Conservation (phyloP, 495 filamentous ascomycete genomes). For the Extremus antarcticus region DNA sequence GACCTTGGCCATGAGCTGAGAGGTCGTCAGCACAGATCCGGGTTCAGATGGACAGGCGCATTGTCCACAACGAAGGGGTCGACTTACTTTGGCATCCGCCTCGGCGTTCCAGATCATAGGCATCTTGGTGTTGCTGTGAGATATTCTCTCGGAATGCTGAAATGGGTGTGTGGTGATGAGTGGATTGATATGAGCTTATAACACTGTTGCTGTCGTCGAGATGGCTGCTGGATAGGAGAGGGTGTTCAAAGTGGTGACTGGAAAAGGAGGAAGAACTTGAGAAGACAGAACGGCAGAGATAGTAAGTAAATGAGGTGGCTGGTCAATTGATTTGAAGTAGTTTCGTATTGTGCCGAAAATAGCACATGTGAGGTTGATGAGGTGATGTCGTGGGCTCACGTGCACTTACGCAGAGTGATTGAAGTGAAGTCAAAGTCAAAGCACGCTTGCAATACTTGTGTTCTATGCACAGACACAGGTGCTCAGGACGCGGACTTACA, state of each 20-base stretch:
- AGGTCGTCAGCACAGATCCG: background rate
- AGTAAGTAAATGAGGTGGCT: no score
- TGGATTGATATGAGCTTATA: no score
- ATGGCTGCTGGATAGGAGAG: no score
- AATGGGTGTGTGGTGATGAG: background rate
- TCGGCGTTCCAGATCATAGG: conserved; percentile 17
- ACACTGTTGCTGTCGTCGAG: background rate
- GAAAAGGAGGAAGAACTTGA: background rate
- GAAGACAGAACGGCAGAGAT: no score
- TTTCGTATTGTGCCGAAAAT: background rate
- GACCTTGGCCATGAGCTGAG: conserved; percentile 13
- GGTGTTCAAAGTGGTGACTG: background rate
- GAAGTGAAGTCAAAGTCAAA: no score
- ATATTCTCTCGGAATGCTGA: background rate
- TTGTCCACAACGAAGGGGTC: background rate
- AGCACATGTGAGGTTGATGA: background rate
- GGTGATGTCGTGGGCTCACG: background rate
- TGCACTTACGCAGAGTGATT: background rate
- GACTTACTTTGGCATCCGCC: conserved; percentile 17
- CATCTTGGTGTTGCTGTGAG: conserved; percentile 8
- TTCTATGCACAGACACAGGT: no score
- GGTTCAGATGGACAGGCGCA: background rate
- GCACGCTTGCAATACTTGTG: no score
- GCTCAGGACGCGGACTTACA: no score
- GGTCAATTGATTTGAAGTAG: no score